These are phyloP conservation scores for Cicer chorassanicum DNA, from an alignment of 306 rosid genomes.

Conservation along the genomic window DNA sequence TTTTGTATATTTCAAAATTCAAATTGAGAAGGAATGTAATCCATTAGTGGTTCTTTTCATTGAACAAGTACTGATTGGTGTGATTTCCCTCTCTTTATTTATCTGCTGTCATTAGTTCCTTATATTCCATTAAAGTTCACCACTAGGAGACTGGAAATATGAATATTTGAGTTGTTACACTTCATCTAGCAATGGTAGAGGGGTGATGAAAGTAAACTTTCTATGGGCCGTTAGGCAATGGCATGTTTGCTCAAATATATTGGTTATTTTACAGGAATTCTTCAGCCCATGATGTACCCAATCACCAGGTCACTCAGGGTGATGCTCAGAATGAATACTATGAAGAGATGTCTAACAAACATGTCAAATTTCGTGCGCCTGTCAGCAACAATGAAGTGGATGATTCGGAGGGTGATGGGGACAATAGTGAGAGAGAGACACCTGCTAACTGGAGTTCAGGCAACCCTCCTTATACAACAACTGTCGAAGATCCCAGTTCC, in stretches of 20 bases:
- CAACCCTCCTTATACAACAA: constrained; percentile 65
- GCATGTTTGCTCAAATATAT: constrained; percentile 48
- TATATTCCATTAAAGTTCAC: constrained; percentile 9
- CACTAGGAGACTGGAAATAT: not conserved
- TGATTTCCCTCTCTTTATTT: constrained; percentile 19
- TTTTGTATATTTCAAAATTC: constrained; percentile 38
- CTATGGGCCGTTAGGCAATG: constrained; percentile 22
- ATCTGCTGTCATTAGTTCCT: constrained; percentile 41
- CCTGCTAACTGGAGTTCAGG: constrained; percentile 69
- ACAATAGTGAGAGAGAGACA: constrained; percentile 69
- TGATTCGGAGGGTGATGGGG: constrained; percentile 70
- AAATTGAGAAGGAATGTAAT: constrained; percentile 34
- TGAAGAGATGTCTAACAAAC: constrained; percentile 70
- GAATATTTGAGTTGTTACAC: constrained; percentile 25
- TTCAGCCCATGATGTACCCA: constrained; percentile 49
- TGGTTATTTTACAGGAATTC: constrained; percentile 57
- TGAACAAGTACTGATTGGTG: constrained; percentile 35
- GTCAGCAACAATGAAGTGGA: constrained; percentile 73
- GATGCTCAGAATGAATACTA: constrained; percentile 53
- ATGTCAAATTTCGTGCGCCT: constrained; percentile 86
- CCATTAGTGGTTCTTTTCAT: not conserved
- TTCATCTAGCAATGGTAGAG: constrained; percentile 26
- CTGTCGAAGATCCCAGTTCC: constrained; percentile 74
- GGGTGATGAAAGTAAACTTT: constrained; percentile 8
- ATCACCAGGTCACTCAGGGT: constrained; percentile 52